A percentile compares a stretch with the other conserved stretches of the same genome.
phyloP scores from a whole-genome alignment of 2,329 filamentous ascomycete species.

The Arthroderma sp. region DNA sequence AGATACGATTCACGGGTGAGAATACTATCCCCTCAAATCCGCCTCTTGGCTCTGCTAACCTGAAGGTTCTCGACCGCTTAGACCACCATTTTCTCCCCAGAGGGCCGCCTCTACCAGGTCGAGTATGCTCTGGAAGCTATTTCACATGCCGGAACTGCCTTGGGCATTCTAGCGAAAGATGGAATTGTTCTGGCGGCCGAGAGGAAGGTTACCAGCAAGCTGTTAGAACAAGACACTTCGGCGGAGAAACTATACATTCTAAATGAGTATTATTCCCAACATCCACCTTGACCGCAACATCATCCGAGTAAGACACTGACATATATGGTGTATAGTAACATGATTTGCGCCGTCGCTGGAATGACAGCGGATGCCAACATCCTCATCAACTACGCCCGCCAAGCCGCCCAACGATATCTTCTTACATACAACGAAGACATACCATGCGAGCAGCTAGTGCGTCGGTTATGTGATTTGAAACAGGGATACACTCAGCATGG shows the following conservation, averaged over 20 bases:
- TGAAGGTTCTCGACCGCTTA: constrained; percentile 28
- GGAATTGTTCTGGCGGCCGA: constrained; percentile 96
- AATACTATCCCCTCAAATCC: constrained; percentile 17
- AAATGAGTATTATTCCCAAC: constrained; percentile 59
- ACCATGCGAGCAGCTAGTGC: constrained; percentile 95
- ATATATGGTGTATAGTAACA: constrained; percentile 54
- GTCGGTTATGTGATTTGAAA: constrained; percentile 92
- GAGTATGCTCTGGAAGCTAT: constrained; percentile 99
- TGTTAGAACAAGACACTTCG: constrained; percentile 97
- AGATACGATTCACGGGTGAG: constrained; percentile 93
- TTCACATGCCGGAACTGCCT: constrained; percentile 90
- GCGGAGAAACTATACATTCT: constrained; percentile 99
- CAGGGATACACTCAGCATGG: constrained; percentile 99
- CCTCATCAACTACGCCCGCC: constrained; percentile 98
- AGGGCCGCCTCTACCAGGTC: constrained; percentile 96
- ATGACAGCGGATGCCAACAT: constrained; percentile 99
- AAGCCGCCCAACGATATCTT: constrained; percentile 93
- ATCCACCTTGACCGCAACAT: too few species aligned
- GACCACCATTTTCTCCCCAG: constrained; percentile 99
- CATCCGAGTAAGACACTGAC: too few species aligned
- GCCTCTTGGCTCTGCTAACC: constrained; percentile 2
- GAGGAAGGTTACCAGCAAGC: constrained; percentile 97
- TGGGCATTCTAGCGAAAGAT: constrained; percentile 94
- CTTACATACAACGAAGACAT: constrained; percentile 99
- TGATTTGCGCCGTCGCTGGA: constrained; percentile 98